These are phyloP conservation scores for Boletus rubroflammeus DNA, from an alignment of 768 basidiomycete species.

Conservation along the genomic window DNA sequence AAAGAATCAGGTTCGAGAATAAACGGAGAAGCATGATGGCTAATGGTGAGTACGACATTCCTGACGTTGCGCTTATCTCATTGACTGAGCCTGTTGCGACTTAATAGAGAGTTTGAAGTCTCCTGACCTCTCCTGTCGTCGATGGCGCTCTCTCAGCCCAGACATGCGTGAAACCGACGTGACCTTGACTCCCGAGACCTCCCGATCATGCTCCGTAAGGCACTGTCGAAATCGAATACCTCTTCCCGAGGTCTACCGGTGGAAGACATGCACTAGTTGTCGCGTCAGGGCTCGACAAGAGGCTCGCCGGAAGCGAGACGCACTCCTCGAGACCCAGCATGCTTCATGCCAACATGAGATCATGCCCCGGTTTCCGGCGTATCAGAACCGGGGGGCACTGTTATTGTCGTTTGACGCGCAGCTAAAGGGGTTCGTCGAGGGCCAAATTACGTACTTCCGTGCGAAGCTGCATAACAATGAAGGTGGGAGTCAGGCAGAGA, in stretches of 20 bases:
- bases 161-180: background rate
- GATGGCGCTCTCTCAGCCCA: conserved; percentile 10
- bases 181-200: conserved; percentile 18
- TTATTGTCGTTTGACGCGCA: conserved; percentile 14
- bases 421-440: conserved; percentile 23
- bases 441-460: conserved; percentile 21
- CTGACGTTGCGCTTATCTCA: conserved; percentile 2
- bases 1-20: conserved; percentile 27
- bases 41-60: conserved; percentile 4
- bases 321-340: background rate
- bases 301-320: background rate
- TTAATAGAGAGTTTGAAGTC: background rate
- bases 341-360: background rate
- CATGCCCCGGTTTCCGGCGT: conserved; percentile 13
- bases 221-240: conserved; percentile 39
- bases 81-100: conserved; percentile 8
- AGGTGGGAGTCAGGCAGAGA: background rate
- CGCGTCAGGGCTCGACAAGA: conserved; percentile 21
- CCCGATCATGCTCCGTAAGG: conserved; percentile 36
- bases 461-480: conserved; percentile 9
- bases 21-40: background rate
- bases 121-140: background rate
- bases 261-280: conserved; percentile 40
- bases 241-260: conserved; percentile 34
- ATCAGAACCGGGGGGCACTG: conserved; percentile 18